Base-by-base conservation (phyloP, 345 rosid species). In the Ceriops tagal region DNA sequence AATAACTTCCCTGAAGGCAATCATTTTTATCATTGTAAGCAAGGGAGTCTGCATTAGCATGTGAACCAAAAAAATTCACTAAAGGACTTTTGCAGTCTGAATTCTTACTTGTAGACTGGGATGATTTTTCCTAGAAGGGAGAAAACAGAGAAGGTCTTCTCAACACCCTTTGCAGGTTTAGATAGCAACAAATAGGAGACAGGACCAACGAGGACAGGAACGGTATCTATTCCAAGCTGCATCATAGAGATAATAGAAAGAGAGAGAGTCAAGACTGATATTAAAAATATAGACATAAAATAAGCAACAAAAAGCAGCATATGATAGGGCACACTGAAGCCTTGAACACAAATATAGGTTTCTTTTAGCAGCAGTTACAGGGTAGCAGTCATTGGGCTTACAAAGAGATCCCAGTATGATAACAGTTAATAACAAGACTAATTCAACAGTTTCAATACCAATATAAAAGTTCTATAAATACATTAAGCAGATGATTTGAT, bases 151-250 rank as follows among this genome's bases (percentile, higher is more conserved):
- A 89, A 93, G 69, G 78, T 83, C 81, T 86, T 91, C 66, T 91
- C 95, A 69, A 91, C 95, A 71, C 97, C 97, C 89, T 93, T 93
- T 32, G 91, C 92, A 73, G 95, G 97, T 77, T 93, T 93, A 20
- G 98, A 91, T 24, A 93, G 88, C 80, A 93, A 78, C 92, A 93
- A 81, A 85, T 91, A 93, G 47, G 97, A 88, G 69, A 93, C 98
- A 46, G 98, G 98, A 51, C 98, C 98, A 81, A 91, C 66, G 77
- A 93, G 88, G 70, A 93, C 87, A 27, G 98, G 98, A 62, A 93
- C 83, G 20, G 98, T 93, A 18, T 93, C 83, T 19, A 91, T 86
- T 76, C 98, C 98, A 68, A 88, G 97, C 98, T 93, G 88, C 82
- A 79, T 35, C 15, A 47, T 52, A 71, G 53, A 69, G 19, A 58